Conservation (phyloP, 2,329 filamentous ascomycete genomes). For the Alternaria rosae region DNA sequence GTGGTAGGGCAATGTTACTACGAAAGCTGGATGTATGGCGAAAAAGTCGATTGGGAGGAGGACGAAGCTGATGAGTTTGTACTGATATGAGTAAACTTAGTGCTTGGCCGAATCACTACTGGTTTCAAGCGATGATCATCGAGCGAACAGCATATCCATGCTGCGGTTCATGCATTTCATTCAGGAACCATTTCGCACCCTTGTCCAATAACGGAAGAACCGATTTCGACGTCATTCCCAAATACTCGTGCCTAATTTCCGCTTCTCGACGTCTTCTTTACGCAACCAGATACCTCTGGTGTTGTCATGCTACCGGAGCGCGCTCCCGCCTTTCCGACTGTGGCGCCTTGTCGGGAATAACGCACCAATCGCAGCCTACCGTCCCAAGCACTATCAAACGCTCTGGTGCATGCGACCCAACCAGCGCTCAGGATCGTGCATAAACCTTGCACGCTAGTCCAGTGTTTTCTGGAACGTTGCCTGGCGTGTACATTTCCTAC, state of each 20-base stretch:
- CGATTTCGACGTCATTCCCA: neutral
- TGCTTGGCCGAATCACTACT: neutral
- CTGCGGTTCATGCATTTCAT: neutral
- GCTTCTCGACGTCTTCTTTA: neutral
- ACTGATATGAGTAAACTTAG: neutral
- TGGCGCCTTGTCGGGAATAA: slow-evolving; percentile 5
- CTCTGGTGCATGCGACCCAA: neutral
- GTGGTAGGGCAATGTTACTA: slow-evolving; percentile 3
- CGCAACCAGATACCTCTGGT: neutral
- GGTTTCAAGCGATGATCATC: neutral
- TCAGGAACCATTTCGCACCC: neutral
- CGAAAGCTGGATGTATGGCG: slow-evolving; percentile 10
- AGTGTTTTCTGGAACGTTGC: neutral
- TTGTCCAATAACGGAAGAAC: neutral
- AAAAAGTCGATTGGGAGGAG: slow-evolving; percentile 11
- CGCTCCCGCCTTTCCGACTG: slow-evolving; percentile 7
- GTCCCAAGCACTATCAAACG: neutral
- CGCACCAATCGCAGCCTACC: neutral
- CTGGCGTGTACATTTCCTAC: neutral
- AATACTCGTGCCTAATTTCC: neutral
- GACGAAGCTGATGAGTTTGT: slow-evolving; percentile 10
- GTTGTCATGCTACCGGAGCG: neutral
- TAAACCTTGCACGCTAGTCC: neutral
- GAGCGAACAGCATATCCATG: neutral
- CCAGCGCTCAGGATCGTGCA: neutral